A percentile compares a stretch with the other conserved stretches of the same genome.
Conservation (phyloP, 768 basidiomycete species). For the Phylloporus sp. region DNA sequence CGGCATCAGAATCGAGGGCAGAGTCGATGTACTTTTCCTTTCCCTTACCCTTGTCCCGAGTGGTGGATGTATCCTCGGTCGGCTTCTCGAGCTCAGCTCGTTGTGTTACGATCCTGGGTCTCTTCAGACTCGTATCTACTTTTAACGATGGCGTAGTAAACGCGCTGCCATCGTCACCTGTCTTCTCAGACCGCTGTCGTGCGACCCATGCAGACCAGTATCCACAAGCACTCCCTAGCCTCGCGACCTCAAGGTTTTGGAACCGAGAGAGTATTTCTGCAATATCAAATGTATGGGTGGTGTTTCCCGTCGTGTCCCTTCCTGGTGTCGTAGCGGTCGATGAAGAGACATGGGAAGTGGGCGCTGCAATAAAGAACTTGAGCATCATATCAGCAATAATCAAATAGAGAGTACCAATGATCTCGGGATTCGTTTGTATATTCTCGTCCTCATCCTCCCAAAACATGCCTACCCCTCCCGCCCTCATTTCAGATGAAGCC, state of each 20-base stretch:
- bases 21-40: conserved; percentile 5
- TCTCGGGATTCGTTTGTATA: not conserved
- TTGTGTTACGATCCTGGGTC: conserved; percentile 12
- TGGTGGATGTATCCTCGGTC: not conserved
- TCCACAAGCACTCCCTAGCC: conserved; percentile 40
- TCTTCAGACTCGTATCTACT: not conserved
- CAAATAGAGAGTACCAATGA: not conserved
- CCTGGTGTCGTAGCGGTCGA: not conserved
- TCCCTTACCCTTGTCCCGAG: conserved; percentile 16
- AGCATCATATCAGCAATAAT: not conserved
- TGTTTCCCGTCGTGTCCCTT: not conserved
- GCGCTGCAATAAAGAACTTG: not conserved
- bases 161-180: not conserved
- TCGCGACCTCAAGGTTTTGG: conserved; percentile 32
- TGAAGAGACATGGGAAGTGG: not conserved
- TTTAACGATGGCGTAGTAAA: not conserved
- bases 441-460: conserved; percentile 28
- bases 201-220: conserved; percentile 35
- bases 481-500: not conserved
- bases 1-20: not conserved
- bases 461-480: conserved; percentile 17
- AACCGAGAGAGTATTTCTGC: conserved; percentile 28
- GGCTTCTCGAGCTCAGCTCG: conserved; percentile 11
- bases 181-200: conserved; percentile 1
- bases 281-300: conserved; percentile 3